Base-by-base conservation (phyloP, 441 rosid genomes). In the Gossypium davidsonii region DNA sequence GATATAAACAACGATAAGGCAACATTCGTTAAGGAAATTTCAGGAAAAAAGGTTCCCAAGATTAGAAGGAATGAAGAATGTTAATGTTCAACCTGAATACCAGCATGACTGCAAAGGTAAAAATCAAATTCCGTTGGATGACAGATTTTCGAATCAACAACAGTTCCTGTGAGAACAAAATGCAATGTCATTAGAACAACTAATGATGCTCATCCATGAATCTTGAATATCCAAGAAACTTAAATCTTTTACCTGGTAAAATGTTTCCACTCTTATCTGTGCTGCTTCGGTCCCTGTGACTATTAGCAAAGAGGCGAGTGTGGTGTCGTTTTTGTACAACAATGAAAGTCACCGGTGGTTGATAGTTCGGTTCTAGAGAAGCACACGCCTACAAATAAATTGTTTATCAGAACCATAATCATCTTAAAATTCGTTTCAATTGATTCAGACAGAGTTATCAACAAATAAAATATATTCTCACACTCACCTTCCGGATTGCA, bases 41-140 rank as follows among this genome's bases (percentile, higher is more conserved):
- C 17, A 60, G 18, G 1, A 18, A 56, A 0, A 26, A 59, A 39
- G 60, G 17, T 11, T 21, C 6, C 63, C 42, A 3, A 6, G 46
- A 51, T 17, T 15, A 67, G 9, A n/a, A 26, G 58, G 7, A 52
- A 4, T 9, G 14, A 39, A 59, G 34, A 23, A 53, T 77, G 14
- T 46, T 17, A 59, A 44, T 15, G 11, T 52, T 71, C 63, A 81
- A 92, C 99, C 99, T 92, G 98, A 77, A 92, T 90, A 28, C 98
- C 98, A 28, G 99, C 99, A 68, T 94, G 99, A 75, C 99, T 94
- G 81, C 99, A 94, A 37, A 94, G 96, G 76, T 92, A 94, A 76
- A 94, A 94, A 70, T 94, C 98, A 58, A 92, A 92, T 70, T 94
- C 99, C 2, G 96, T 87, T 23, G 99, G 97, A 86, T 94, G 99